Evolutionary conservation across 805 yeast species (phyloP), one percentile per base, ranked within the genome.

Genomic region (Candida gorgasii): DNA sequence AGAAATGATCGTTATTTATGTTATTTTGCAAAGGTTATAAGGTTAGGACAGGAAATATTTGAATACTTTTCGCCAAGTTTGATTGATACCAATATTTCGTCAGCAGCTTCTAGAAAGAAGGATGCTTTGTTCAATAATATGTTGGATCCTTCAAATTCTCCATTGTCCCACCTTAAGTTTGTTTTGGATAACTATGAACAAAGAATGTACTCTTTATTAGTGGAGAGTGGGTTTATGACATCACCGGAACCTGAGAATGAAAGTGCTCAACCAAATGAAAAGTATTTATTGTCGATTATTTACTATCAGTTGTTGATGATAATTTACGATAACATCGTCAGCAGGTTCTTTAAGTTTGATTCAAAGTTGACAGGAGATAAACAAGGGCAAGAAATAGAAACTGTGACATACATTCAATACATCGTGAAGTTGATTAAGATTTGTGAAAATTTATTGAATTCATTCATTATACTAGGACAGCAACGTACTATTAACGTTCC

Each of bases 281-380:
- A 65, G 37, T 60, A 62, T 49, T 51, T 73, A 17, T 51, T 75
- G 13, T 66, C 71, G 3, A 65, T 77, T 13, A 69, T 75, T 7
- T 77, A 76, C 52, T 73, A 75, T 51, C 80, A 77, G 49, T 53
- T 76, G 23, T 51, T 75, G 31, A 72, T 76, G 73, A 65, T 75
- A 20, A 67, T 75, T 63, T 75, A 78, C 49, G 82, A 78, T 49
- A 74, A 69, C 46, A 63, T 76, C 19, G 75, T 76, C n/a, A 72
- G 75, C 52, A 59, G 69, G 40, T 53, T 51, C 34, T 49, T 63
- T 36, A 32, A 44, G 8, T 36, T 36, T n/a, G 53, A 49, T 9
- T 24, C 48, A 4, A 45, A 48, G 29, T 16, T 17, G 7, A 16
- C 29, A 3, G 20, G 22, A 8, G 14, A 17, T 11, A 33, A 40